Evolutionary conservation across 2,329 filamentous ascomycete genomes (phyloP).

Genomic region (Aureobasidium leucospermi): DNA sequence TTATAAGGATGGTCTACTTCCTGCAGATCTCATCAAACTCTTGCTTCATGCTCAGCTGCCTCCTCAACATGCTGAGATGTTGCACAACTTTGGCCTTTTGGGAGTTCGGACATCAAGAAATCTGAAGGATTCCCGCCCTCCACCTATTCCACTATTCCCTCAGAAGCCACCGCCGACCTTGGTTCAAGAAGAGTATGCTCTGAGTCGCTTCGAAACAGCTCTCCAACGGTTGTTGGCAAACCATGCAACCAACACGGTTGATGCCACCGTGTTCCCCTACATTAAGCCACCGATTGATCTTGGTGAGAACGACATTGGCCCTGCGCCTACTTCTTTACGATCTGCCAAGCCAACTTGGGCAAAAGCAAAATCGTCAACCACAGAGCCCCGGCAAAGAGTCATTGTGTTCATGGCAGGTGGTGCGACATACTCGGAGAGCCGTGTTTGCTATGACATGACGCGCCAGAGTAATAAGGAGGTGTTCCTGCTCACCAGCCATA

Average conservation of each 20-base stretch:
- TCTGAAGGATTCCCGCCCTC: slow-evolving; percentile 69
- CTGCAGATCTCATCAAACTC: slow-evolving; percentile 76
- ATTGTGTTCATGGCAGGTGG: slow-evolving; percentile 94
- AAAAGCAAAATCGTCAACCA: slow-evolving; percentile 60
- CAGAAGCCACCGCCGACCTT: slow-evolving; percentile 51
- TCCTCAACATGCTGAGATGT: slow-evolving; percentile 61
- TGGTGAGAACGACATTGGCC: slow-evolving; percentile 50
- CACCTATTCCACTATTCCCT: slow-evolving; percentile 62
- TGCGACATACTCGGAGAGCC: slow-evolving; percentile 84
- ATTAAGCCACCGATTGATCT: slow-evolving; percentile 52
- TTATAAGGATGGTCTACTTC: slow-evolving; percentile 76
- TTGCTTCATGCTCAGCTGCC: slow-evolving; percentile 76
- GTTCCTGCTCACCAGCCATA: slow-evolving; percentile 84
- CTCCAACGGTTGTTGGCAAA: slow-evolving; percentile 79
- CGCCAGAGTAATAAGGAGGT: slow-evolving; percentile 67
- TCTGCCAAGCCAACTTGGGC: slow-evolving; percentile 95
- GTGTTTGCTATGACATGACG: slow-evolving; percentile 81
- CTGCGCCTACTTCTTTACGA: slow-evolving; percentile 60
- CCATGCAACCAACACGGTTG: slow-evolving; percentile 36
- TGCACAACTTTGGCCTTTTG: slow-evolving; percentile 73
- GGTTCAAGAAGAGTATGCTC: slow-evolving; percentile 65
- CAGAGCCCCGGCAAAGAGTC: slow-evolving; percentile 80
- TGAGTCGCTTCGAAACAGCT: slow-evolving; percentile 80
- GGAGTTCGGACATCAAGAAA: slow-evolving; percentile 65
- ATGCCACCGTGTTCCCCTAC: slow-evolving; percentile 40